Evolutionary conservation across 2,329 filamentous ascomycete species (phyloP).

Genomic region (Fusarium hostae): DNA sequence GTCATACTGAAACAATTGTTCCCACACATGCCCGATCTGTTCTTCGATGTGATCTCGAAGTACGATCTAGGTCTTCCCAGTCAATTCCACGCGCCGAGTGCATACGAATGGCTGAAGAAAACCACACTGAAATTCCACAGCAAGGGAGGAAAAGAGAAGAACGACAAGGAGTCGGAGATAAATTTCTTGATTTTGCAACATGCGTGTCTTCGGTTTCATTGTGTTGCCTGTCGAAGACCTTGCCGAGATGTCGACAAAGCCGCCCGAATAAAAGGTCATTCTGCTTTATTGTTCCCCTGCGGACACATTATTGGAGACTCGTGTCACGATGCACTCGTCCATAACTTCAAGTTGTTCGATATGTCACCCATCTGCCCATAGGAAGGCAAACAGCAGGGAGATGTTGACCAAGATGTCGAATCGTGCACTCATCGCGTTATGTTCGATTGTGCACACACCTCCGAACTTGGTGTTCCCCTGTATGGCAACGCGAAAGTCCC

Average conservation of each 20-base stretch:
- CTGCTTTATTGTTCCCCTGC: conserved; percentile 27
- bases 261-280: not conserved
- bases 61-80: conserved; percentile 32
- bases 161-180: not conserved
- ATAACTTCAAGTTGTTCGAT: not conserved
- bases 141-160: too few relatives aligned
- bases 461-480: not conserved
- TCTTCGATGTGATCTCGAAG: conserved; percentile 9
- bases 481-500: not conserved
- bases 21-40: not conserved
- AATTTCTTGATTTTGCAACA: not conserved
- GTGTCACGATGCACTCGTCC: conserved; percentile 21
- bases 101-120: conserved; percentile 1
- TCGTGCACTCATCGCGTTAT: conserved; percentile 32
- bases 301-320: conserved; percentile 36
- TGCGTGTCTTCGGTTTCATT: conserved; percentile 31
- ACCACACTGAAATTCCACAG: not conserved
- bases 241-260: conserved; percentile 11
- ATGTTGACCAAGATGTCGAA: conserved; percentile 3
- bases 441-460: conserved; percentile 24
- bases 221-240: conserved; percentile 22
- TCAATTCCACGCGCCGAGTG: conserved; percentile 14
- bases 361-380: conserved; percentile 26
- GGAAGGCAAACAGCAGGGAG: conserved; percentile 16
- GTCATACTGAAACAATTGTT: not conserved